These are phyloP conservation scores for Rubroshorea leprosula DNA, from an alignment of 345 rosid species.

Conservation along the genomic window DNA sequence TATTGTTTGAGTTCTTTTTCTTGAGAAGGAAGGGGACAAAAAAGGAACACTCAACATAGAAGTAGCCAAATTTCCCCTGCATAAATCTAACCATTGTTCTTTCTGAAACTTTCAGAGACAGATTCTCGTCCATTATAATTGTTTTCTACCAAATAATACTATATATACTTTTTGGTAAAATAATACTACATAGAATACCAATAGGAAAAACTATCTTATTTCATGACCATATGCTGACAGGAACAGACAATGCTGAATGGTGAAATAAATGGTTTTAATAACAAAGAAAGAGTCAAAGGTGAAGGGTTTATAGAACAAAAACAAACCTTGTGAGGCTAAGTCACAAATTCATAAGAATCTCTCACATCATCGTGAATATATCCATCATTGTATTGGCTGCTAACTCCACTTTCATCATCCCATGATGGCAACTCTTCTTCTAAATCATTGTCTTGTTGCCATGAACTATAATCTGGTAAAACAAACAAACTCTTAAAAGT, in stretches of 20 bases:
- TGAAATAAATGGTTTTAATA: background rate
- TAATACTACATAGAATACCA: too few relatives aligned
- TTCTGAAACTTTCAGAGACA: too few relatives aligned
- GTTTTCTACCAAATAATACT: too few relatives aligned
- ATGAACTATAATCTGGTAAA: constrained; percentile 5
- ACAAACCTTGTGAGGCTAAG: constrained; percentile 30
- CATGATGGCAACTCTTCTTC: constrained; percentile 14
- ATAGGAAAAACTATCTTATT: too few relatives aligned
- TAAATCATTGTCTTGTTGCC: constrained; percentile 10
- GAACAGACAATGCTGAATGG: background rate
- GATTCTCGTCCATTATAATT: too few relatives aligned
- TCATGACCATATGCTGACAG: too few relatives aligned
- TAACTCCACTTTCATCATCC: constrained; percentile 16
- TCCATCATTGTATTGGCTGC: constrained; percentile 18
- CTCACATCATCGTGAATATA: constrained; percentile 22
- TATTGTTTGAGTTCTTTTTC: too few relatives aligned
- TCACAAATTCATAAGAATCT: constrained; percentile 20
- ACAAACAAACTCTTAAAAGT: background rate
- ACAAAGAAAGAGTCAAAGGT: background rate
- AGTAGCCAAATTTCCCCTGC: too few relatives aligned
- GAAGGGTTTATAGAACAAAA: background rate
- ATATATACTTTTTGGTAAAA: too few relatives aligned
- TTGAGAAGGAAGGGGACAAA: too few relatives aligned
- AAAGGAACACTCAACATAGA: too few relatives aligned
- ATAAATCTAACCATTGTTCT: too few relatives aligned